These are phyloP conservation scores for Mycosphaerella sp. DNA, from an alignment of 2,329 filamentous ascomycete genomes.

Conservation along the genomic window DNA sequence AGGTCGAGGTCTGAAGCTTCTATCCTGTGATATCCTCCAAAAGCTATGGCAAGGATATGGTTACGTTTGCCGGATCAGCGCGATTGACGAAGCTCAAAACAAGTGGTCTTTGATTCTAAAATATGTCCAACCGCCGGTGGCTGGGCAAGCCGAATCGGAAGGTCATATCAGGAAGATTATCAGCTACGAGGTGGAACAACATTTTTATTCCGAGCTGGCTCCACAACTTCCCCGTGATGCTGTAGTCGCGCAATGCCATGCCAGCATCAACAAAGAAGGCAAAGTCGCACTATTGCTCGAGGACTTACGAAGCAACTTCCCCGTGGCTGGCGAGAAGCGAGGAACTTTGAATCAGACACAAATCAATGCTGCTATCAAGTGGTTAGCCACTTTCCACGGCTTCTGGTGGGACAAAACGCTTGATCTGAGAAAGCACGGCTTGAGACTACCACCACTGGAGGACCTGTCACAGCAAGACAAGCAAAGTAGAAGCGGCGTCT, in stretches of 20 bases:
- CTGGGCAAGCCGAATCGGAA: slow-evolving; percentile 44
- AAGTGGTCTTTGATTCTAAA: slow-evolving; percentile 50
- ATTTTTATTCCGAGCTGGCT: slow-evolving; percentile 56
- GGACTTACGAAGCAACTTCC: slow-evolving; percentile 50
- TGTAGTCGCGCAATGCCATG: slow-evolving; percentile 48
- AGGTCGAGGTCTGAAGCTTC: not conserved
- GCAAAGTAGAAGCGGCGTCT: slow-evolving; percentile 31
- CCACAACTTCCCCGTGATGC: slow-evolving; percentile 42
- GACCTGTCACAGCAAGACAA: slow-evolving; percentile 35
- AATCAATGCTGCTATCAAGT: slow-evolving; percentile 52
- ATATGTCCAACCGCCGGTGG: slow-evolving; percentile 50
- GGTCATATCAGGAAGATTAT: slow-evolving; percentile 60
- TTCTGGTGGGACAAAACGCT: slow-evolving; percentile 43
- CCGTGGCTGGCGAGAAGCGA: slow-evolving; percentile 52
- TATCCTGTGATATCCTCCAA: not conserved
- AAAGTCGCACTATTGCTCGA: slow-evolving; percentile 52
- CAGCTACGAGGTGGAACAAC: slow-evolving; percentile 62
- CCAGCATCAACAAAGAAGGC: slow-evolving; percentile 21
- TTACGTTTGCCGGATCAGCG: slow-evolving; percentile 51
- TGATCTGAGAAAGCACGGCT: slow-evolving; percentile 30
- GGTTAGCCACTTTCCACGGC: slow-evolving; percentile 58
- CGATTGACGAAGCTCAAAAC: slow-evolving; percentile 26
- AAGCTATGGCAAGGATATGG: slow-evolving; percentile 36
- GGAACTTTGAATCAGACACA: slow-evolving; percentile 44
- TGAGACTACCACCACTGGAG: slow-evolving; percentile 52